Evolutionary conservation across 805 yeast genomes (phyloP), one percentile per base, ranked within the genome.

Genomic region (Zygotorulaspora danielsina): DNA sequence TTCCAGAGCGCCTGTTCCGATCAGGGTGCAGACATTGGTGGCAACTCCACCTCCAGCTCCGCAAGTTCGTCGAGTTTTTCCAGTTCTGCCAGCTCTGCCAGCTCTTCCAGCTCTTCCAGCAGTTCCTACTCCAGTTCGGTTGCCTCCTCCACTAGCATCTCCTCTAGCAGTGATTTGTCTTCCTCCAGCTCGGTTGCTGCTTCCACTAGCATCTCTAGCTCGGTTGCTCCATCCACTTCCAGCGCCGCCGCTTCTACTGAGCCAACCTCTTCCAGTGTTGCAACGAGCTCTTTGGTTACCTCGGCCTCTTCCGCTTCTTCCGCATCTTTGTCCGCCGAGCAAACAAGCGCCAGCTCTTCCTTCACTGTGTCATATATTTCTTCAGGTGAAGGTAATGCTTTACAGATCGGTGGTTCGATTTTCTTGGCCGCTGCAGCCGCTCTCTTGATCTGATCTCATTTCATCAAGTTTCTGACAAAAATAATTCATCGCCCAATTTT

Each of bases 291-390:
- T 20, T n/a, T 17, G 6, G 25, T 34, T 31, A 36, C 69, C 62
- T 37, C 42, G 12, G 32, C 43, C 13, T 34, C 49, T 15, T 20
- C 45, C 18, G 29, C 45, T 22, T 42, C 41, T 34, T 43, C 73
- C 50, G 65, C 74, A 45, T 59, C 70, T 41, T 66, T 34, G 22
- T 21, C 44, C 12, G 27, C 73, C 30, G 65, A 63, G 65, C 82
- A 51, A 57, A 65, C 66, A 11, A 41, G 40, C 30, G 29, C 43
- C 38, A 24, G 31, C 34, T 71, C 84, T 79, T 61, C 34, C 55
- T 15, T 48, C 71, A 42, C 71, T 73, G 47, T 71, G 76, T 37
- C 66, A 84, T 51, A 78, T 77, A 53, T 84, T 84, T 47, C 76
- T 81, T 52, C 64, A 72, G 67, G 47, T 46, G 54, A 53, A 37